A percentile compares a stretch with the other conserved stretches of the same genome.
Conservation (phyloP, 2,329 filamentous ascomycete species). For the Penicillium sp. region DNA sequence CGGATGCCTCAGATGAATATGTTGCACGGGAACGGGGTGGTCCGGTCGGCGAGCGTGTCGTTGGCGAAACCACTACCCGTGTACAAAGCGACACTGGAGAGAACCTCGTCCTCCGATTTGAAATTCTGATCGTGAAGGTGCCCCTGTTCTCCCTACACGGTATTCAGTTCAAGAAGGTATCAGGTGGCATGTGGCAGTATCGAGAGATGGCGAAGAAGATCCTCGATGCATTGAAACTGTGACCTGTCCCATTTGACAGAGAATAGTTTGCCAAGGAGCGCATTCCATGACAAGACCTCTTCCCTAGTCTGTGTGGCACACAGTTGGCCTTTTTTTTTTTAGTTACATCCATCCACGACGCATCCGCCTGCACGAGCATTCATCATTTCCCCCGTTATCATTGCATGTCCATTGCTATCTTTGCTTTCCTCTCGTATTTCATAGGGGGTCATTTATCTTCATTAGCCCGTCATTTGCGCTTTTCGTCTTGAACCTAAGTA, state of each 20-base stretch:
- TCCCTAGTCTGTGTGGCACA: neutral
- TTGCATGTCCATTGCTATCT: slow-evolving; percentile 14
- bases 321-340: neutral
- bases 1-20: slow-evolving; percentile 80
- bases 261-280: neutral
- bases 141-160: slow-evolving; percentile 88
- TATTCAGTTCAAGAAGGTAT: slow-evolving; percentile 96
- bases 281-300: neutral
- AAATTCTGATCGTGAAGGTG: slow-evolving; percentile 97
- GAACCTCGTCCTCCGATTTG: slow-evolving; percentile 82
- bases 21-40: slow-evolving; percentile 45
- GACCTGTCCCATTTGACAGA: slow-evolving; percentile 22
- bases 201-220: slow-evolving; percentile 98
- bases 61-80: slow-evolving; percentile 86
- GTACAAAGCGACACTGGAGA: slow-evolving; percentile 86
- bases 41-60: slow-evolving; percentile 56
- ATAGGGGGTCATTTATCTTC: slow-evolving; percentile 3
- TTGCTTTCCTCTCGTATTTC: slow-evolving; percentile 8
- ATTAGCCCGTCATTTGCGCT: slow-evolving; percentile 17
- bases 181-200: slow-evolving; percentile 96
- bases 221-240: slow-evolving; percentile 78
- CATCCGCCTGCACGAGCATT: slow-evolving; percentile 29
- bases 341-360: slow-evolving; percentile 23
- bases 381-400: slow-evolving; percentile 16
- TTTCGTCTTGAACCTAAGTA: slow-evolving; percentile 19